phyloP scores from a whole-genome alignment of 768 basidiomycete genomes.

The Tulasnella sp. region DNA sequence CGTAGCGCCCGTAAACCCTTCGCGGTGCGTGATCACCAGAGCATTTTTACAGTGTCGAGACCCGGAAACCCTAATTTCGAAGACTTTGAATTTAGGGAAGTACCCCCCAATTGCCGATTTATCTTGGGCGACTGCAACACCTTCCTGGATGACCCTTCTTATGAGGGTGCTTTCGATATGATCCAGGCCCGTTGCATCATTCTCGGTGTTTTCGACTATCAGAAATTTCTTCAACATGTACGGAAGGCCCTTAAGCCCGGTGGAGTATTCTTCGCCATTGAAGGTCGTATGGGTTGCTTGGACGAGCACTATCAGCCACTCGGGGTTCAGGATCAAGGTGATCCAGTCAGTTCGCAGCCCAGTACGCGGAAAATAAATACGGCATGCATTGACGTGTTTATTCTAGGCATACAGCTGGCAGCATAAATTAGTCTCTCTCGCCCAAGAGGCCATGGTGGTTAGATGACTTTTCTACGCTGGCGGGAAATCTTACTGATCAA shows the following conservation, averaged over 20 bases:
- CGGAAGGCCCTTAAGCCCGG: background rate
- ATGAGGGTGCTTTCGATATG: slow-evolving; percentile 11
- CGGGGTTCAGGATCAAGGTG: background rate
- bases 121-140: background rate
- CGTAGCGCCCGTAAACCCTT: background rate
- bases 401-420: background rate
- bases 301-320: slow-evolving; percentile 12
- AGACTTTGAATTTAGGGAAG: background rate
- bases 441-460: background rate
- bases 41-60: background rate
- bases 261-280: slow-evolving; percentile 13
- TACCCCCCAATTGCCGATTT: slow-evolving; percentile 16
- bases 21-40: background rate
- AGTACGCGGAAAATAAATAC: too few relatives aligned
- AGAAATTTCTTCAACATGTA: background rate
- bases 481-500: too few relatives aligned
- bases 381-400: background rate
- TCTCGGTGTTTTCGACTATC: slow-evolving; percentile 7
- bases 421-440: background rate
- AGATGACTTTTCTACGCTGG: background rate
- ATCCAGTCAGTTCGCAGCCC: background rate
- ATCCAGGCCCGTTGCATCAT: slow-evolving; percentile 8
- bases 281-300: background rate
- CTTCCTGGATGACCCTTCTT: background rate
- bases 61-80: too few relatives aligned